Evolutionary conservation across 1,284 basidiomycete genomes (phyloP).

Genomic region (Jaminaea rosea): DNA sequence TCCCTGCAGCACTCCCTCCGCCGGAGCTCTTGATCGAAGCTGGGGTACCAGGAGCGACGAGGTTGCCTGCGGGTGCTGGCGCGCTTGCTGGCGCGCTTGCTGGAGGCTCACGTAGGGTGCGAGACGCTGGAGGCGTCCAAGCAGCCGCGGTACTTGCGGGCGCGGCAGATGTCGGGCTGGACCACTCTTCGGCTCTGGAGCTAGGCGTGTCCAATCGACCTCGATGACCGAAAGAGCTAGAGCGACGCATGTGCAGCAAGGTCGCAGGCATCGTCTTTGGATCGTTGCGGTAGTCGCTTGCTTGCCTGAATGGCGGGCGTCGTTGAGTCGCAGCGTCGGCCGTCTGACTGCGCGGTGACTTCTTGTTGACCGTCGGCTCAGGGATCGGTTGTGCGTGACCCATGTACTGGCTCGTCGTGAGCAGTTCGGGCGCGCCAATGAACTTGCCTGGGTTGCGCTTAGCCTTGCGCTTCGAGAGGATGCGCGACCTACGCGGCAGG

Average conservation of each 20-base stretch:
- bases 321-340: not conserved
- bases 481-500: constrained; percentile 20
- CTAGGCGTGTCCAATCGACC: constrained; percentile 9
- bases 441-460: constrained; percentile 27
- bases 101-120: too few relatives aligned
- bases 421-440: constrained; percentile 33
- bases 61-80: too few relatives aligned
- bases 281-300: not conserved
- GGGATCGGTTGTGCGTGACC: constrained; percentile 20
- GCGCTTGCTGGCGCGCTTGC: too few relatives aligned
- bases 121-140: too few relatives aligned
- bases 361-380: not conserved
- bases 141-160: too few relatives aligned
- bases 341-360: not conserved
- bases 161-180: not conserved
- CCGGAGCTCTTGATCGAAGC: too few relatives aligned
- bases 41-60: too few relatives aligned
- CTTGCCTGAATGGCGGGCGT: not conserved
- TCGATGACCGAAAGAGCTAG: constrained; percentile 32
- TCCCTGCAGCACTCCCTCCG: too few relatives aligned
- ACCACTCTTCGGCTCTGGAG: not conserved
- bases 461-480: constrained; percentile 23
- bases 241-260: constrained; percentile 13
- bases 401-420: constrained; percentile 30
- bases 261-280: not conserved